These are phyloP conservation scores for Benincasa hispida DNA, from an alignment of 306 rosid genomes.

Conservation along the genomic window DNA sequence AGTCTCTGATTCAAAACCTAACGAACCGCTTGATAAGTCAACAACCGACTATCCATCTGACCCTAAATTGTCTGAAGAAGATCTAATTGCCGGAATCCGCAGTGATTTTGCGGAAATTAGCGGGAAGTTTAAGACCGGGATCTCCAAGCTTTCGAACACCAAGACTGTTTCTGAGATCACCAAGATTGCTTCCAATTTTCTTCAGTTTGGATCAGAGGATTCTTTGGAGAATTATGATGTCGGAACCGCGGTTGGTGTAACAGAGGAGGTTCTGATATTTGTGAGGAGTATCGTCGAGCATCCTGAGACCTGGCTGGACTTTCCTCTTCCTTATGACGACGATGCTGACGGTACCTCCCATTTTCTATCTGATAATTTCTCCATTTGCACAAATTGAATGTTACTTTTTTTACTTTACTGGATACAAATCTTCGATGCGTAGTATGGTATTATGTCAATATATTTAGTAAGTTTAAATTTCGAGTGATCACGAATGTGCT, in stretches of 20 bases:
- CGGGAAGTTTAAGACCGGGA: conserved; percentile 64
- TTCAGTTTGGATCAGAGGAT: conserved; percentile 54
- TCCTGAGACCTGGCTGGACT: conserved; percentile 99
- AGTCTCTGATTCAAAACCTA: conserved; percentile 1
- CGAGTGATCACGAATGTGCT: neutral
- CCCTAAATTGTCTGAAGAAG: conserved; percentile 33
- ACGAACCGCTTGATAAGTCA: neutral
- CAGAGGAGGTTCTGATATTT: conserved; percentile 74
- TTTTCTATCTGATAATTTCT: neutral
- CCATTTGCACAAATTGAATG: neutral
- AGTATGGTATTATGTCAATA: neutral
- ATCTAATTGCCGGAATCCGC: conserved; percentile 71
- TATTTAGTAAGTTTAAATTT: neutral
- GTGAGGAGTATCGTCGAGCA: conserved; percentile 86
- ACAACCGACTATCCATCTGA: neutral
- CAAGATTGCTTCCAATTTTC: conserved; percentile 84
- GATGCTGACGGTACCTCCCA: conserved; percentile 52
- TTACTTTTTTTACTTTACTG: neutral
- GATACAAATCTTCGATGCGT: conserved; percentile 20
- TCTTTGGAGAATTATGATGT: conserved; percentile 33
- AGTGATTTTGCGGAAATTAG: conserved; percentile 82
- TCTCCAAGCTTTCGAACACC: conserved; percentile 59
- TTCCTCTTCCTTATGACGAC: conserved; percentile 83
- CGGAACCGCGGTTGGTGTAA: conserved; percentile 44
- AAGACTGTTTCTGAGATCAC: conserved; percentile 66